Percentiles rank a stretch among this genome's conserved stretches.
Conservation (phyloP, 208 protist species). For the Crithidia acanthocephali region DNA sequence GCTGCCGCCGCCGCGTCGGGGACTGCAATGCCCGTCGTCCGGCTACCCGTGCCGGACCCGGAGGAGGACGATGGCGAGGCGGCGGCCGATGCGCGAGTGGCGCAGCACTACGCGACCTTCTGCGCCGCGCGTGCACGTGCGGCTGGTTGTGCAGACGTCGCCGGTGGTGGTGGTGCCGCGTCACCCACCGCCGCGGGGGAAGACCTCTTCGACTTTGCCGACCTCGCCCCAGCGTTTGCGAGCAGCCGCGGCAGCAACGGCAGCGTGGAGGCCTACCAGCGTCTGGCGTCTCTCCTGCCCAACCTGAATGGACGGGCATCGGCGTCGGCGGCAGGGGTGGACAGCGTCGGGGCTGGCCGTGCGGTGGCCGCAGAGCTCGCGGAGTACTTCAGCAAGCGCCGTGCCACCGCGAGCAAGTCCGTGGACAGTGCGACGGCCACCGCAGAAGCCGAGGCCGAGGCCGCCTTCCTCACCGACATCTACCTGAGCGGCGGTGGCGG, state of each 20-base stretch:
- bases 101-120: conserved; percentile 23
- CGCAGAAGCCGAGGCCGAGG: conserved; percentile 9
- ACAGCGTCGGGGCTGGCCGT: not conserved
- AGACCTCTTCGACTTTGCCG: conserved; percentile 25
- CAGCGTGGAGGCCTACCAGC: conserved; percentile 4
- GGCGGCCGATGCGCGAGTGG: conserved; percentile 3
- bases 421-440: conserved; percentile 10
- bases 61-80: not conserved
- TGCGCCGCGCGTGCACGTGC: conserved; percentile 20
- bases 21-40: not conserved
- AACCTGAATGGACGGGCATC: not conserved
- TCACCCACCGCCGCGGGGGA: not conserved
- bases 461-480: conserved; percentile 21
- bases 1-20: no score
- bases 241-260: not conserved
- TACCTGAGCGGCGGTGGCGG: conserved; percentile 31
- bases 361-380: conserved; percentile 29
- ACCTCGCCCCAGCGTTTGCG: not conserved
- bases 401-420: not conserved
- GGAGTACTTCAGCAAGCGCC: conserved; percentile 27
- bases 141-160: no score
- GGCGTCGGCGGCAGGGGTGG: not conserved
- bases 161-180: not conserved
- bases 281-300: not conserved
- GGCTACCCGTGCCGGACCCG: not conserved